phyloP scores from a whole-genome alignment of 208 protist species.

The Blechomonas ayalai region DNA sequence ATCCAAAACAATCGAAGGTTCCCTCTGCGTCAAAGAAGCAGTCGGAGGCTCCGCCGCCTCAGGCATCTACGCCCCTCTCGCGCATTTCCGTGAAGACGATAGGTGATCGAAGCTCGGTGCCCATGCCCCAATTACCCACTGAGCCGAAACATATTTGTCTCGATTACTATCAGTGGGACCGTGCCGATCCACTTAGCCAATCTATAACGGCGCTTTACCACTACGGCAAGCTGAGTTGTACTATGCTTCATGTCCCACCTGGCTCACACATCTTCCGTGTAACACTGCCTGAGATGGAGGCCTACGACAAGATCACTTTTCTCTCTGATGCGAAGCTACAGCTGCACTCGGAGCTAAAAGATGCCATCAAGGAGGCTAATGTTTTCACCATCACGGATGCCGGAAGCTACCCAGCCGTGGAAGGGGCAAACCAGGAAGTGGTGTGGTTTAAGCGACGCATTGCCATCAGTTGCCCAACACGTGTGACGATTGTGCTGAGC shows the following conservation, averaged over 20 bases:
- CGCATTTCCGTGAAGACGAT: background rate
- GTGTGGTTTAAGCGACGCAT: slow-evolving; percentile 82
- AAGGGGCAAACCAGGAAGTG: slow-evolving; percentile 26
- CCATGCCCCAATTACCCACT: no score
- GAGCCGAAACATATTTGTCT: slow-evolving; percentile 29
- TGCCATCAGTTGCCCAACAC: slow-evolving; percentile 39
- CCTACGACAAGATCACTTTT: slow-evolving; percentile 30
- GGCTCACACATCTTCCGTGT: slow-evolving; percentile 64
- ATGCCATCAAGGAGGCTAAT: slow-evolving; percentile 22
- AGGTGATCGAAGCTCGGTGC: no score
- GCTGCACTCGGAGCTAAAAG: slow-evolving; percentile 22
- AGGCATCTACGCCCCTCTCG: no score
- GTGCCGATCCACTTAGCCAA: slow-evolving; percentile 49
- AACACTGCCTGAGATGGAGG: slow-evolving; percentile 31
- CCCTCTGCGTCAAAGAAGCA: background rate
- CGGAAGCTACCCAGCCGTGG: slow-evolving; percentile 33
- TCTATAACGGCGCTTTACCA: slow-evolving; percentile 29
- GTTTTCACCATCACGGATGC: slow-evolving; percentile 53
- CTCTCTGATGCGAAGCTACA: slow-evolving; percentile 36
- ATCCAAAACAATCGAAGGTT: background rate
- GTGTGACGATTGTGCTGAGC: slow-evolving; percentile 47
- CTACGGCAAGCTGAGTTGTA: slow-evolving; percentile 23
- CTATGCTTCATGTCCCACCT: slow-evolving; percentile 21
- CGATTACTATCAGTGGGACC: slow-evolving; percentile 57
- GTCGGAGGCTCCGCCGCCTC: background rate